A percentile compares a stretch with the other conserved stretches of the same genome.
Conservation (phyloP, 2,329 filamentous ascomycete genomes). For the Fusarium algeriense region DNA sequence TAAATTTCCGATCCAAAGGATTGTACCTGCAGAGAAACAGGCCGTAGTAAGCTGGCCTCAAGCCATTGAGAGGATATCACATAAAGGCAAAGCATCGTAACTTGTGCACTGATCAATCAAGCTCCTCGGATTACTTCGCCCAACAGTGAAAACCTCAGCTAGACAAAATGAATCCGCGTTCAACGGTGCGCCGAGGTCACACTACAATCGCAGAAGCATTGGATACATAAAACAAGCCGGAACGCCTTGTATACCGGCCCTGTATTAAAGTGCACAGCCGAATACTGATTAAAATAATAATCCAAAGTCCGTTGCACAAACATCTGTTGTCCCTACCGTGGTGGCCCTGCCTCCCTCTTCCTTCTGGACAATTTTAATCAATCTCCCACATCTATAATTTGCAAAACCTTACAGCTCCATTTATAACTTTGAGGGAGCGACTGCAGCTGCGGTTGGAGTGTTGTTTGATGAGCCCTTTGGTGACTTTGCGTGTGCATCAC, state of each 20-base stretch:
- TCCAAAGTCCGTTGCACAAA: slow-evolving; percentile 33
- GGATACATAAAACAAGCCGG: slow-evolving; percentile 38
- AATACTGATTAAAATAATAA: slow-evolving; percentile 43
- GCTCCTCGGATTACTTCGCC: slow-evolving; percentile 19
- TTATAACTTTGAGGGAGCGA: slow-evolving; percentile 36
- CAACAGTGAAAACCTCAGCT: background rate
- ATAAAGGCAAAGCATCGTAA: background rate
- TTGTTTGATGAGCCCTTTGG: slow-evolving; percentile 39
- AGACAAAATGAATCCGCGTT: background rate
- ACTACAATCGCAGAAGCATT: background rate
- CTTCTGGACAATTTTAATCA: slow-evolving; percentile 17
- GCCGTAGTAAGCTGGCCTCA: background rate
- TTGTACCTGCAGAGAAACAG: background rate
- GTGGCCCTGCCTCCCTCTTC: slow-evolving; percentile 25
- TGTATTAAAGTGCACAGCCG: slow-evolving; percentile 44
- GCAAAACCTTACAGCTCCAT: slow-evolving; percentile 2
- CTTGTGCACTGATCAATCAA: background rate
- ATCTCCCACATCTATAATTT: slow-evolving; percentile 1
- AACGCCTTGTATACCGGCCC: slow-evolving; percentile 46
- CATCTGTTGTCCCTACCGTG: slow-evolving; percentile 23
- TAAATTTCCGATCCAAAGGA: background rate
- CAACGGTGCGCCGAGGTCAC: slow-evolving; percentile 2
- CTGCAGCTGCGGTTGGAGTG: slow-evolving; percentile 42
- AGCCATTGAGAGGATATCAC: background rate
- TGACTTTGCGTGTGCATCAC: slow-evolving; percentile 51